Conservation (phyloP, 345 rosid species). For the Hirschfeldia incana region DNA sequence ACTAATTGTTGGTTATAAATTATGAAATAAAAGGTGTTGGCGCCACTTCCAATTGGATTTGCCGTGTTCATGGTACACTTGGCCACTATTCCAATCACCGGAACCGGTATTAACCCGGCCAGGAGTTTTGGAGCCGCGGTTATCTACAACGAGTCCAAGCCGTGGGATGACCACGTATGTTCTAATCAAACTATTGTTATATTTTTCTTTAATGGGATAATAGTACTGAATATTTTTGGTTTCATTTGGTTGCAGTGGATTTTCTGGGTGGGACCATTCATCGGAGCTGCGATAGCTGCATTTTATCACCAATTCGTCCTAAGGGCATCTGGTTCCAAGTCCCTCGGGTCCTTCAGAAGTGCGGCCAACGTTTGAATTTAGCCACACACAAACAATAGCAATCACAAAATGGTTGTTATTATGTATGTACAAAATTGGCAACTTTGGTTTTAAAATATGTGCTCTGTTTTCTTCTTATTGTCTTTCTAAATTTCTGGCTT, state of each 20-base stretch:
- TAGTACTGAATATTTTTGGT: not conserved
- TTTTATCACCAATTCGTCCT: conserved; percentile 62
- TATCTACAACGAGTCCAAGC: conserved; percentile 63
- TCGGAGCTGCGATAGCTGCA: conserved; percentile 68
- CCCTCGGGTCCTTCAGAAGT: conserved; percentile 89
- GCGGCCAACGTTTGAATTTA: conserved; percentile 41
- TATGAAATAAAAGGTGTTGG: conserved; percentile 60
- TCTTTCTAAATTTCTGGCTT: not conserved
- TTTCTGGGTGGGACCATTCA: conserved; percentile 73
- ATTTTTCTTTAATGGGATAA: not conserved
- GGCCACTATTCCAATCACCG: conserved; percentile 91
- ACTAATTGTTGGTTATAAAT: not conserved
- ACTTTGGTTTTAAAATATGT: conserved; percentile 7
- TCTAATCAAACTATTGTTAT: not conserved
- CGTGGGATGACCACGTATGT: conserved; percentile 91
- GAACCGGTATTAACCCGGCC: conserved; percentile 96
- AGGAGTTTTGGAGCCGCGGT: conserved; percentile 97
- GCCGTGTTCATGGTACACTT: conserved; percentile 95
- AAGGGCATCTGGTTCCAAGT: conserved; percentile 78
- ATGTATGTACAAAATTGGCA: conserved; percentile 28
- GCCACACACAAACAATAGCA: conserved; percentile 2
- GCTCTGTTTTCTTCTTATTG: not conserved
- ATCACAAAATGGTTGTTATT: conserved; percentile 21
- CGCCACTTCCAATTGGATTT: conserved; percentile 95
- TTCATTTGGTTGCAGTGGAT: conserved; percentile 52